Base-by-base conservation (phyloP, 305 asterid species). In the Andrographis paniculata region DNA sequence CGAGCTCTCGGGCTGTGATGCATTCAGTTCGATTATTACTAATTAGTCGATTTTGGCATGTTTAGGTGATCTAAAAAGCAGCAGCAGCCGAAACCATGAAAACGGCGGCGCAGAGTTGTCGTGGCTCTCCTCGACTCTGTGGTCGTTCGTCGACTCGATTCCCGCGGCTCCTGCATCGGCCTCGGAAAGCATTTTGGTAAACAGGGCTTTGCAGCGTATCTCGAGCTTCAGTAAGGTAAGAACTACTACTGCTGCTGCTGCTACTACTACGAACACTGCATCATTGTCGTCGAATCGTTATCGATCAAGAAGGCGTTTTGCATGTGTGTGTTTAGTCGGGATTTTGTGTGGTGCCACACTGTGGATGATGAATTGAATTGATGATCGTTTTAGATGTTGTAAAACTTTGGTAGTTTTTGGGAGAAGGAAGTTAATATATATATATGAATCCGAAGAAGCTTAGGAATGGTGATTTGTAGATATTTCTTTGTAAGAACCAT, bases 121-220 rank as follows among this genome's bases (percentile, higher is more conserved):
- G 24, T 70, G 87, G 85, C 64, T 87, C 58, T 81, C 96, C n/a
- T 69, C 95, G 37, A 71, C 79, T 60, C 52, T 80, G 20, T 87
- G 96, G 96, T 60, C 93, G n/a, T 92, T 79, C 63, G 87, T 92
- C 79, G 99, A 84, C 77, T 87, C 95, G 56, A 87, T 92, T 79
- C 99, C 96, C 11, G 65, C 99, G 9, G 69, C 74, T 65, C 96
- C 93, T 44, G 99, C 99, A 55, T 81, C 93, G 30, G 99, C 99
- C 64, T 68, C 93, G 57, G 99, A 92, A 68, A 75, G 42, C 42
- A 79, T 77, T 61, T 55, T 68, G 57, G 87, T 78, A 44, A 80
- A 74, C 54, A 69, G 62, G 65, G 84, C 81, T 23, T 69, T 87
- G 14, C 91, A 71, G 57, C 72, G 80, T 43, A 69, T 77, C 82